Percentiles rank a stretch among this genome's conserved stretches.
Evolutionary conservation across 1,284 basidiomycete species (phyloP).

Genomic region (Rhodotorula sp.): DNA sequence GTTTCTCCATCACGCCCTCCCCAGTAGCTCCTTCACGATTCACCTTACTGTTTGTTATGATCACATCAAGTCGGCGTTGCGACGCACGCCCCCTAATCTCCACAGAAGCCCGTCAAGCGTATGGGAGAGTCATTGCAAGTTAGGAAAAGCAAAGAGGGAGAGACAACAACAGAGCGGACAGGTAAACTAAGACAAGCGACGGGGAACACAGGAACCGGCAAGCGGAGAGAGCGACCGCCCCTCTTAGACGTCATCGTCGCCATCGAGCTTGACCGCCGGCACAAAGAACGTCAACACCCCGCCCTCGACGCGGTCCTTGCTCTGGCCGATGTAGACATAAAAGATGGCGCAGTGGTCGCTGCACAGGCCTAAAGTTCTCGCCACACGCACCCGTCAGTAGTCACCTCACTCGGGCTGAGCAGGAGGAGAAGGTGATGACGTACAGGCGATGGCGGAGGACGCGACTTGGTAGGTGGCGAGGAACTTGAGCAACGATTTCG

Average conservation of each 20-base stretch:
- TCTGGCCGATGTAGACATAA: conserved; percentile 49
- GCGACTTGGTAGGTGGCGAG: conserved; percentile 46
- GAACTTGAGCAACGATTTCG: conserved; percentile 47
- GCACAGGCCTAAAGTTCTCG: conserved; percentile 42
- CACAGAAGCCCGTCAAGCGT: neutral
- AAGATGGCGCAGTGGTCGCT: conserved; percentile 48
- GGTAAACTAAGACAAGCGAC: too few relatives aligned
- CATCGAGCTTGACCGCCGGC: conserved; percentile 28
- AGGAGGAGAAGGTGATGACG: neutral
- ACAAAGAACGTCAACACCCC: conserved; percentile 41
- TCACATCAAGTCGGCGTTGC: too few relatives aligned
- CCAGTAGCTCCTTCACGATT: too few relatives aligned
- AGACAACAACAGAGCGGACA: too few relatives aligned
- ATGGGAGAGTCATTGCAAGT: neutral
- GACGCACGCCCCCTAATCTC: neutral
- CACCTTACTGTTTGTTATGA: too few relatives aligned
- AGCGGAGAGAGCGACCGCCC: neutral
- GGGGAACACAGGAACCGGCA: neutral
- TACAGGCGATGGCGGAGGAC: conserved; percentile 47
- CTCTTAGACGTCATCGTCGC: conserved; percentile 18
- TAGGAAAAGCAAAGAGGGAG: too few relatives aligned
- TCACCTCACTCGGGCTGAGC: neutral
- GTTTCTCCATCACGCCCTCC: neutral
- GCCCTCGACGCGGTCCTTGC: conserved; percentile 17
- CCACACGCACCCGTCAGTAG: neutral